phyloP scores from a whole-genome alignment of 371 early-diverging fungal genomes.

The Mortierella sp. region DNA sequence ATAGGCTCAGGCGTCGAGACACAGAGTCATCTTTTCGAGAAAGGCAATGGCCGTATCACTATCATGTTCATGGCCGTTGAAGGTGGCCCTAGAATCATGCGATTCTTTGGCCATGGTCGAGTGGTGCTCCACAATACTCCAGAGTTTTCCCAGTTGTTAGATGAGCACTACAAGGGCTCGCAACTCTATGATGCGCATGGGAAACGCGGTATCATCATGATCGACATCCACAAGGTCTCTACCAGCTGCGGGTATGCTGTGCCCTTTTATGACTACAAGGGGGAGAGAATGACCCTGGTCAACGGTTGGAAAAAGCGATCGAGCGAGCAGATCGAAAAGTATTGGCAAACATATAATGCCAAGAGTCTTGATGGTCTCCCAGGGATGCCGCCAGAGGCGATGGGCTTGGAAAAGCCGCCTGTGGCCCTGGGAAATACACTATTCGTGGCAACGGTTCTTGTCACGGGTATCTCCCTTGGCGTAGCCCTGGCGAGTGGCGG shows the following conservation, averaged over 20 bases:
- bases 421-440: no score
- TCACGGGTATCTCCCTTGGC: no score
- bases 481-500: no score
- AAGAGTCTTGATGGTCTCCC: slow-evolving; percentile 54
- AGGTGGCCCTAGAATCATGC: slow-evolving; percentile 61
- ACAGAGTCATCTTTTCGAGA: slow-evolving; percentile 61
- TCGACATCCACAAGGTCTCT: slow-evolving; percentile 57
- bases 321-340: slow-evolving; percentile 27
- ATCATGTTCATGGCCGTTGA: slow-evolving; percentile 68
- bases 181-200: slow-evolving; percentile 45
- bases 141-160: slow-evolving; percentile 53
- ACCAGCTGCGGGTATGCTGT: slow-evolving; percentile 66
- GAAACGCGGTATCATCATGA: slow-evolving; percentile 59
- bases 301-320: slow-evolving; percentile 36
- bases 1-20: slow-evolving; percentile 63
- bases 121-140: slow-evolving; percentile 54
- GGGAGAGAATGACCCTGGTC: slow-evolving; percentile 53
- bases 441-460: background rate
- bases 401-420: slow-evolving; percentile 13
- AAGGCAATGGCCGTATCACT: slow-evolving; percentile 65
- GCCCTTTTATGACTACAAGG: slow-evolving; percentile 60
- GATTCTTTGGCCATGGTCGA: slow-evolving; percentile 57
- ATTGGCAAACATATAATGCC: slow-evolving; percentile 52
- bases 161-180: slow-evolving; percentile 37
- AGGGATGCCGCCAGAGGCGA: slow-evolving; percentile 35